phyloP scores from a whole-genome alignment of 306 rosid species.

The Medicago lupulina region DNA sequence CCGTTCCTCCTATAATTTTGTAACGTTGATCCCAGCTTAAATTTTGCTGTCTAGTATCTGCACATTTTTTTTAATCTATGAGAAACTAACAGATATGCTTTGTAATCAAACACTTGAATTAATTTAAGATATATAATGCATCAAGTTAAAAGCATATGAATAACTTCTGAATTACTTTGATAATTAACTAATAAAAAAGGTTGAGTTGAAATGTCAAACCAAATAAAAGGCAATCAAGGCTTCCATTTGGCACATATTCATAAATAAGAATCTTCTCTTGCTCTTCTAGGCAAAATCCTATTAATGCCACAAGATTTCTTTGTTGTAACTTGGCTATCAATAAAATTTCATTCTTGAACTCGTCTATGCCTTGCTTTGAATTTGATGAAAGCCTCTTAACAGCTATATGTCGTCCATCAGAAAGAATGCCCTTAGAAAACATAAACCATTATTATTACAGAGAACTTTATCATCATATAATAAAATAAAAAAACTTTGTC shows the following conservation, averaged over 20 bases:
- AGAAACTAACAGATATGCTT: background rate
- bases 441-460: background rate
- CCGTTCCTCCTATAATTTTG: slow-evolving; percentile 44
- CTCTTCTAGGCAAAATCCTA: slow-evolving; percentile 63
- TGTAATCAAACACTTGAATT: background rate
- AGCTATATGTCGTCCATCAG: slow-evolving; percentile 61
- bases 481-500: background rate
- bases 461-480: background rate
- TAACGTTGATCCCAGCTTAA: slow-evolving; percentile 24
- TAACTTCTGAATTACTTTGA: background rate
- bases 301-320: slow-evolving; percentile 57
- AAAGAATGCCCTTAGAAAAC: slow-evolving; percentile 52
- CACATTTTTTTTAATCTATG: background rate
- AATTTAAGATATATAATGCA: background rate
- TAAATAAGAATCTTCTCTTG: slow-evolving; percentile 65
- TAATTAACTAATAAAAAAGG: background rate
- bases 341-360: slow-evolving; percentile 64
- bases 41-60: background rate
- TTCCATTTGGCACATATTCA: slow-evolving; percentile 57
- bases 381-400: slow-evolving; percentile 60
- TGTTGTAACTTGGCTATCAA: slow-evolving; percentile 67
- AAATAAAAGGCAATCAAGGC: slow-evolving; percentile 55
- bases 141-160: background rate
- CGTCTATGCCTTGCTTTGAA: slow-evolving; percentile 58
- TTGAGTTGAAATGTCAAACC: slow-evolving; percentile 40